Conservation (phyloP, 176 grass and related monocot species). For the Olyra latifolia region DNA sequence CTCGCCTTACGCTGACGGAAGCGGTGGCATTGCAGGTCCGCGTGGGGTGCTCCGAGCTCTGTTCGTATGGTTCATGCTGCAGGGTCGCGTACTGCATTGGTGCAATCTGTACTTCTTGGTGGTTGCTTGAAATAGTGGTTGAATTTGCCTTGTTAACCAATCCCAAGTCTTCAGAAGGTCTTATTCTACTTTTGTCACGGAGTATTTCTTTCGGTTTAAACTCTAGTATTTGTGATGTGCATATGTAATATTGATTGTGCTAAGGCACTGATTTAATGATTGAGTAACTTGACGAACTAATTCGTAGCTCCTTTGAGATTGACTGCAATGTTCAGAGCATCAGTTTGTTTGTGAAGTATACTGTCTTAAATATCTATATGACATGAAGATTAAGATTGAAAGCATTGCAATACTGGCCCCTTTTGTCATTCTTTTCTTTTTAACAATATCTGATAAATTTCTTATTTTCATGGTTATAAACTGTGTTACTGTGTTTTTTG, state of each 20-base stretch:
- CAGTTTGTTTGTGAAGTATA: neutral
- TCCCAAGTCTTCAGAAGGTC: neutral
- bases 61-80: slow-evolving; percentile 8
- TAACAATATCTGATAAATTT: neutral
- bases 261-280: neutral
- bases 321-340: neutral
- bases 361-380: neutral
- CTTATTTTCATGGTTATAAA: neutral
- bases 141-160: neutral
- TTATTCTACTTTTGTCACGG: neutral
- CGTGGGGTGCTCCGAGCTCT: slow-evolving; percentile 69
- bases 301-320: neutral
- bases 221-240: no score
- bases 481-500: neutral
- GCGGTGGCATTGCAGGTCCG: slow-evolving; percentile 51
- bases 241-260: neutral
- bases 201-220: neutral
- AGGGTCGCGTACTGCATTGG: neutral
- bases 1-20: slow-evolving; percentile 10
- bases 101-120: slow-evolving; percentile 17
- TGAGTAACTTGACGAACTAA: neutral
- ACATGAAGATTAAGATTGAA: neutral
- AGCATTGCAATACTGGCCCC: neutral
- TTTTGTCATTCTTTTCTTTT: neutral
- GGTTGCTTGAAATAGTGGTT: neutral